Evolutionary conservation across 805 yeast genomes (phyloP), one percentile per base, ranked within the genome.

Genomic region (Candida tallmaniae): DNA sequence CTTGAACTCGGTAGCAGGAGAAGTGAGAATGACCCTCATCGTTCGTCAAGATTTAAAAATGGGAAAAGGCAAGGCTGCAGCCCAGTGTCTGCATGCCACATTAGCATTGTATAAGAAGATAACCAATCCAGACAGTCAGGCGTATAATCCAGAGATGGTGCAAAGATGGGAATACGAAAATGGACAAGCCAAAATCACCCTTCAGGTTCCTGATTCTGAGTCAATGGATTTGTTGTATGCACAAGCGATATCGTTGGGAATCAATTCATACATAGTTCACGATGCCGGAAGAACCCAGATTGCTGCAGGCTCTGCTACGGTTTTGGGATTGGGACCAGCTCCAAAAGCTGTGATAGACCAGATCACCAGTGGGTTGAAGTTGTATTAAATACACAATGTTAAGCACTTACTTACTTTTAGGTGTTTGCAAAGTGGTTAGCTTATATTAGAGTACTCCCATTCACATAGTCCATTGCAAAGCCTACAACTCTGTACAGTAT

Each of bases 41-140:
- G 87, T 93, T 4, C 77, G 98, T 40, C 83, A 81, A 19, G 98
- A 93, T 55, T 64, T 93, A 41, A 80, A 78, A 27, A 93, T 93
- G 97, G 78, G 83, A 21, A 87, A 86, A 59, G 99, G 99, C 15
- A 93, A 93, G 54, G 81, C 85, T 2, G 97, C 97, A 4, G 98
- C 98, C 5, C 99, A 93, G 54, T 90, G 97, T 58, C 81, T 88
- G 24, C 99, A 93, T 63, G 98, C 98, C n/a, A 94, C 97, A 0
- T 70, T 93, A 22, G 89, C 93, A 0, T 78, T 93, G 47, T 93
- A 84, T 60, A 80, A 83, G 50, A 61, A 77, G 41, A 81, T 83
- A 62, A 65, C 74, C 24, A 62, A 69, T 24, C 71, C 75, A 4
- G 52, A 64, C 3, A 65, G 76, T 2, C 71, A 68, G 5, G 72